phyloP scores from a whole-genome alignment of 441 rosid species.

The Adansonia gregorii region DNA sequence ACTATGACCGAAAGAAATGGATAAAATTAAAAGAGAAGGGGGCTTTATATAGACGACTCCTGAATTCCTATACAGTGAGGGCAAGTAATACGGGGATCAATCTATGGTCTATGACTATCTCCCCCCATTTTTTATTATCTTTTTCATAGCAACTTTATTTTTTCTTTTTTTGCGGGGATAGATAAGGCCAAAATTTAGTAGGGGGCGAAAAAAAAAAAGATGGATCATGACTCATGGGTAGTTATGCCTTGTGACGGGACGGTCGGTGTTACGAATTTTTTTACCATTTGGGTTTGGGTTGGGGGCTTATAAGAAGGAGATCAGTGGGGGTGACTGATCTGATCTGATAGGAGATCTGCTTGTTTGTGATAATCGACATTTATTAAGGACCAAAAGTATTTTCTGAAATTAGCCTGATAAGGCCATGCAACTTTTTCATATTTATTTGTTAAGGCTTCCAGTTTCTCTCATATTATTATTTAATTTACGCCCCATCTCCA shows the following conservation, averaged over 20 bases:
- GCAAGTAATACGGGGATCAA: too few species aligned
- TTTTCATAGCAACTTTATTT: not conserved
- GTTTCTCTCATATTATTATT: too few species aligned
- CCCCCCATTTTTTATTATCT: not conserved
- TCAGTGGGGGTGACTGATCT: constrained; percentile 26
- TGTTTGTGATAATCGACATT: constrained; percentile 18
- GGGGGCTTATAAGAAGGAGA: constrained; percentile 2
- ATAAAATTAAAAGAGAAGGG: too few species aligned
- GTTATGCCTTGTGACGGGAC: too few species aligned
- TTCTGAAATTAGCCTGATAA: constrained; percentile 26
- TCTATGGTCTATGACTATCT: not conserved
- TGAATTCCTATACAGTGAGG: too few species aligned
- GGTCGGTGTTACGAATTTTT: not conserved
- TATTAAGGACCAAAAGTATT: not conserved
- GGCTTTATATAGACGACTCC: too few species aligned
- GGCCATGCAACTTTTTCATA: constrained; percentile 5
- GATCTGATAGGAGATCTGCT: constrained; percentile 29
- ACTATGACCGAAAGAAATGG: too few species aligned
- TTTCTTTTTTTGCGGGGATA: not conserved
- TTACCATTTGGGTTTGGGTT: not conserved
- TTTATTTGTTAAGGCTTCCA: constrained; percentile 24
- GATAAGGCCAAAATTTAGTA: constrained; percentile 25
- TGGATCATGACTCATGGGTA: not conserved
- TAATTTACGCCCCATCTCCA: too few species aligned
- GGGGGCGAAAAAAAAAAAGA: not conserved